A percentile compares a stretch with the other conserved stretches of the same genome.
Conservation (phyloP, 164 flowering plant genomes). For the Vitis cinerea region DNA sequence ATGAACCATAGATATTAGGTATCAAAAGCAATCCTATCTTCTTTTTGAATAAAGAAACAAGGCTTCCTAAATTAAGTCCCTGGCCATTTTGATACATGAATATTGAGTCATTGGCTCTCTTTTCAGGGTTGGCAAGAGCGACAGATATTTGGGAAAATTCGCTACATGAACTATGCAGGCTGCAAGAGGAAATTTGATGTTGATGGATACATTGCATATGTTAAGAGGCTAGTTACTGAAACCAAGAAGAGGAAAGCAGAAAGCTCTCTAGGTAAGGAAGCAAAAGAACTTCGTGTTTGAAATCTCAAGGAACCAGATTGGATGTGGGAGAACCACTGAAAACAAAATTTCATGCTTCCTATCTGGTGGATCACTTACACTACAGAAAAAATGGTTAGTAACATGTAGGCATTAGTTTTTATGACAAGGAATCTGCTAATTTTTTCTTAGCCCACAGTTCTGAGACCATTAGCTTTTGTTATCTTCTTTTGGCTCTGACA, state of each 20-base stretch:
- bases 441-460: too few relatives aligned
- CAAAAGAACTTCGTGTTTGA: slow-evolving; percentile 22
- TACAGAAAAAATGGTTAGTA: too few relatives aligned
- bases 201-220: slow-evolving; percentile 77
- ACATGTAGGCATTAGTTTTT: too few relatives aligned
- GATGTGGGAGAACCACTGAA: neutral
- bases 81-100: neutral
- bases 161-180: slow-evolving; percentile 93
- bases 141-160: slow-evolving; percentile 82
- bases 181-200: slow-evolving; percentile 92
- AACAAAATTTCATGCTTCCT: too few relatives aligned
- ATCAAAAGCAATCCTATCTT: too few relatives aligned
- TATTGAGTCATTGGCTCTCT: neutral
- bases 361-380: too few relatives aligned
- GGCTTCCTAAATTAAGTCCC: neutral
- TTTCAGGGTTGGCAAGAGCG: slow-evolving; percentile 91
- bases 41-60: too few relatives aligned
- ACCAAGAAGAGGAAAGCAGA: slow-evolving; percentile 75
- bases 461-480: too few relatives aligned
- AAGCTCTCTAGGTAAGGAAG: slow-evolving; percentile 9
- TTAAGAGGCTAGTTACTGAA: slow-evolving; percentile 58
- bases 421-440: too few relatives aligned
- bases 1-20: too few relatives aligned
- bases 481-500: too few relatives aligned
- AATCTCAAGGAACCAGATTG: neutral